These are phyloP conservation scores for Sporothrix brasiliensis DNA, from an alignment of 2,329 filamentous ascomycete genomes.

Conservation along the genomic window DNA sequence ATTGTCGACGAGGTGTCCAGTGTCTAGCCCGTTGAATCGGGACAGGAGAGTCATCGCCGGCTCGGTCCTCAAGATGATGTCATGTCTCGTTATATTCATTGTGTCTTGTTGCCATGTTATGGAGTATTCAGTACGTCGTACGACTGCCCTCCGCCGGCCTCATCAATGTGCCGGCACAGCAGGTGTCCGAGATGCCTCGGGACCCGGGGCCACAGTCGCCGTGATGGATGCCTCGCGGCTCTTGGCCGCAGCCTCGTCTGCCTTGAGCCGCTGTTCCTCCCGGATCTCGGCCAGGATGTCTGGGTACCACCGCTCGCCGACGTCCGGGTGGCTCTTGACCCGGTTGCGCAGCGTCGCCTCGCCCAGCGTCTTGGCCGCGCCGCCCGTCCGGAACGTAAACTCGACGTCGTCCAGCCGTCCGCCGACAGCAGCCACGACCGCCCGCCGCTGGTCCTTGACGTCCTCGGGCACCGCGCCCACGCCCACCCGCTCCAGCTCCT, in stretches of 20 bases:
- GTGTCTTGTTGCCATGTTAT: not conserved
- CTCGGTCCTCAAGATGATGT: not conserved
- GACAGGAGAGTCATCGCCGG: too few relatives aligned
- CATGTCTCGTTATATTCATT: not conserved
- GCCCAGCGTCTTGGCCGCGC: constrained; percentile 68
- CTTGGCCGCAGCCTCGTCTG: constrained; percentile 32
- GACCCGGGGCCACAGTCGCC: constrained; percentile 35
- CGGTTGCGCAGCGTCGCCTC: constrained; percentile 84
- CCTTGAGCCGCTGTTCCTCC: constrained; percentile 55
- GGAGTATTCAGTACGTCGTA: not conserved
- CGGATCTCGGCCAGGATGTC: constrained; percentile 62
- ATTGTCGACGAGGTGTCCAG: not conserved
- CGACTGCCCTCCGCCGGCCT: not conserved
- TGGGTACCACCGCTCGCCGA: constrained; percentile 79
- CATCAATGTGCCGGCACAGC: constrained; percentile 47
- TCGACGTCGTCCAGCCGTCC: constrained; percentile 73
- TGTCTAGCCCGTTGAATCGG: not conserved
- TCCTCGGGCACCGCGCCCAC: constrained; percentile 62
- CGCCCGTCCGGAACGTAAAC: constrained; percentile 77
- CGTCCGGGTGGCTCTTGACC: constrained; percentile 84
- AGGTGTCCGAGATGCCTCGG: constrained; percentile 32
- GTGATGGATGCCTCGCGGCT: constrained; percentile 18
- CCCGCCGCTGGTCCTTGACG: constrained; percentile 63
- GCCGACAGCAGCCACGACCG: constrained; percentile 57
- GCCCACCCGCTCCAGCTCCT: constrained; percentile 68